A percentile compares a stretch with the other conserved stretches of the same genome.
phyloP scores from a whole-genome alignment of 345 rosid genomes.

The Pistacia atlantica region DNA sequence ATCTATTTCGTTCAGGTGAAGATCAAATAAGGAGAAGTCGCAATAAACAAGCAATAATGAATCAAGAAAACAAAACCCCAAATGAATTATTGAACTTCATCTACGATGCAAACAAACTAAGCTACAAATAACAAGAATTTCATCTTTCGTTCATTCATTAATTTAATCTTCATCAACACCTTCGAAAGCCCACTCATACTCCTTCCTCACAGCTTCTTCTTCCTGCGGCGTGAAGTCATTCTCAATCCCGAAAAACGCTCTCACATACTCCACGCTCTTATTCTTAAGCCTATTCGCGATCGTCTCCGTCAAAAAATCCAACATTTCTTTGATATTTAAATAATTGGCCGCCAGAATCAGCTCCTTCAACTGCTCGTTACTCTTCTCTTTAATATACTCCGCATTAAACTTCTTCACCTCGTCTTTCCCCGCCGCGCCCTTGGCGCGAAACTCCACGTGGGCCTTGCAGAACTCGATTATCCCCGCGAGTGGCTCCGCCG shows the following conservation, averaged over 20 bases:
- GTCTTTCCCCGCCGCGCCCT: neutral
- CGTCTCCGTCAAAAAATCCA: slow-evolving; percentile 30
- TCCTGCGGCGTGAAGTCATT: slow-evolving; percentile 43
- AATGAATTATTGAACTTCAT: too few relatives aligned
- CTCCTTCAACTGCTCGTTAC: slow-evolving; percentile 29
- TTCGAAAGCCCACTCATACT: slow-evolving; percentile 39
- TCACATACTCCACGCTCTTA: slow-evolving; percentile 43
- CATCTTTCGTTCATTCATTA: too few relatives aligned
- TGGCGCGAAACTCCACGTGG: slow-evolving; percentile 19
- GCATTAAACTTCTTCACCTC: slow-evolving; percentile 16
- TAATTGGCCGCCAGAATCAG: slow-evolving; percentile 39
- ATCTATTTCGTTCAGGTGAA: too few relatives aligned
- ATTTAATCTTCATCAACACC: slow-evolving; percentile 24
- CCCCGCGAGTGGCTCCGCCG: slow-evolving; percentile 9
- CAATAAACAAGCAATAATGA: neutral
- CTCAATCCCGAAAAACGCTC: slow-evolving; percentile 42
- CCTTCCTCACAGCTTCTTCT: slow-evolving; percentile 25
- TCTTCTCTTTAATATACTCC: slow-evolving; percentile 11
- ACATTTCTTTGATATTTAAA: slow-evolving; percentile 31
- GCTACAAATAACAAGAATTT: neutral
- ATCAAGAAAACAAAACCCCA: too few relatives aligned
- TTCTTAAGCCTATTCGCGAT: slow-evolving; percentile 39
- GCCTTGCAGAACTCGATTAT: slow-evolving; percentile 32
- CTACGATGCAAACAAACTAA: too few relatives aligned
- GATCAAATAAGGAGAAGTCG: too few relatives aligned